Conservation (phyloP, 23 red algal genomes). For the Chondrus crispus region DNA sequence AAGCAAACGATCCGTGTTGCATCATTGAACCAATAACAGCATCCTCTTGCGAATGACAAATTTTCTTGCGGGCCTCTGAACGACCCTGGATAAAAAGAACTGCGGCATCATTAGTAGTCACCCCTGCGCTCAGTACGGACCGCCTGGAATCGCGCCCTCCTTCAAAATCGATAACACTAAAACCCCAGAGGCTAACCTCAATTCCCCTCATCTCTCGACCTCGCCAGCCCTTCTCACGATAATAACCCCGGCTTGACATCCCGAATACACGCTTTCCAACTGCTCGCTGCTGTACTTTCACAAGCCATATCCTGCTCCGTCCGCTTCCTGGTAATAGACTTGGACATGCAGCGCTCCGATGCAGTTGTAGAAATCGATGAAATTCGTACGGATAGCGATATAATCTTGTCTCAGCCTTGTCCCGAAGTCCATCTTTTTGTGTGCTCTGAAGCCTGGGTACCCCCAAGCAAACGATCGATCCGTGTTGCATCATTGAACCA, state of each 20-base stretch:
- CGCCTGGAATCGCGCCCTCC: background rate
- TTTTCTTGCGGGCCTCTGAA: background rate
- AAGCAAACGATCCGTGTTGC: background rate
- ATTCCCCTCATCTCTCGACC: constrained; percentile 47
- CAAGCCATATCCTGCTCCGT: too few species aligned
- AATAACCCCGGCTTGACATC: background rate
- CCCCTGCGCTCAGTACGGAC: background rate
- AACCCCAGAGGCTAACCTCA: constrained; percentile 13
- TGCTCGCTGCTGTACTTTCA: too few species aligned
- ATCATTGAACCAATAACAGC: background rate
- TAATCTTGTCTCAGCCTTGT: too few species aligned
- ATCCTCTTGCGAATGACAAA: background rate
- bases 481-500: too few species aligned
- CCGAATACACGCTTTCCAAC: too few species aligned
- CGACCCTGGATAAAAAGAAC: constrained; percentile 7
- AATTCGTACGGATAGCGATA: too few species aligned
- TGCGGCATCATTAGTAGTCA: constrained; percentile 24
- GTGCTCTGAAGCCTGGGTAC: too few species aligned
- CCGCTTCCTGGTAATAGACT: too few species aligned
- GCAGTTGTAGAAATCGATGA: too few species aligned
- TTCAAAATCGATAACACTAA: constrained; percentile 33
- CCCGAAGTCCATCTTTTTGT: too few species aligned
- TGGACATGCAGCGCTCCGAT: too few species aligned
- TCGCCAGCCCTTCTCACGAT: constrained; percentile 17
- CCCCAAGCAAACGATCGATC: constrained; percentile 15